These are phyloP conservation scores for Cutaneotrichosporon sp. DNA, from an alignment of 1,284 basidiomycete species.

Conservation along the genomic window DNA sequence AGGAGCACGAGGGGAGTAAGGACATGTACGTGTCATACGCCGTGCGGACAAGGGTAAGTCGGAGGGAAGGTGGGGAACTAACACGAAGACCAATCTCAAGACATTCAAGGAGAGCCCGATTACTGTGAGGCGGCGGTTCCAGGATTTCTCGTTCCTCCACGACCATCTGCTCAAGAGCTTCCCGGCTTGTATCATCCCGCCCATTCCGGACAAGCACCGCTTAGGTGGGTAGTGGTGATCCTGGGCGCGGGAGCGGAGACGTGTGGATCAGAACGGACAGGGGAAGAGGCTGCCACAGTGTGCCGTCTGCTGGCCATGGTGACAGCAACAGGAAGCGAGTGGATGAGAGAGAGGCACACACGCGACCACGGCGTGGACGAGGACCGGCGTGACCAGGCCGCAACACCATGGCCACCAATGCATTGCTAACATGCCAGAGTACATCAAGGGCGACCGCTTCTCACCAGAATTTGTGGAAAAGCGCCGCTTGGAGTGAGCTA, in stretches of 20 bases:
- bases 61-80: background rate
- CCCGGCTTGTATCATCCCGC: constrained; percentile 92
- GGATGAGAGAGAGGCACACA: too few relatives aligned
- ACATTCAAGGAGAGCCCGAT: constrained; percentile 51
- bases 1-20: constrained; percentile 92
- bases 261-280: background rate
- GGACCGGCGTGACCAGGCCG: too few relatives aligned
- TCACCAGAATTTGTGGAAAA: constrained; percentile 94
- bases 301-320: too few relatives aligned
- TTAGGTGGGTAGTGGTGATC: constrained; percentile 59
- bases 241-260: background rate
- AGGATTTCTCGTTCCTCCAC: constrained; percentile 92
- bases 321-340: too few relatives aligned
- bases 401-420: background rate
- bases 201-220: constrained; percentile 93
- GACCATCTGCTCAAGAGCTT: constrained; percentile 87
- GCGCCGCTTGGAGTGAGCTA: constrained; percentile 74
- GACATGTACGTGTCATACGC: constrained; percentile 94
- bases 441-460: constrained; percentile 95
- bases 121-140: constrained; percentile 83
- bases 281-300: background rate
- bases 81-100: constrained; percentile 46
- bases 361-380: too few relatives aligned
- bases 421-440: constrained; percentile 57
- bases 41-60: constrained; percentile 68